Evolutionary conservation across 768 basidiomycete species (phyloP), one percentile per base, ranked within the genome.

Genomic region (Tricholoma bakamatsutake): DNA sequence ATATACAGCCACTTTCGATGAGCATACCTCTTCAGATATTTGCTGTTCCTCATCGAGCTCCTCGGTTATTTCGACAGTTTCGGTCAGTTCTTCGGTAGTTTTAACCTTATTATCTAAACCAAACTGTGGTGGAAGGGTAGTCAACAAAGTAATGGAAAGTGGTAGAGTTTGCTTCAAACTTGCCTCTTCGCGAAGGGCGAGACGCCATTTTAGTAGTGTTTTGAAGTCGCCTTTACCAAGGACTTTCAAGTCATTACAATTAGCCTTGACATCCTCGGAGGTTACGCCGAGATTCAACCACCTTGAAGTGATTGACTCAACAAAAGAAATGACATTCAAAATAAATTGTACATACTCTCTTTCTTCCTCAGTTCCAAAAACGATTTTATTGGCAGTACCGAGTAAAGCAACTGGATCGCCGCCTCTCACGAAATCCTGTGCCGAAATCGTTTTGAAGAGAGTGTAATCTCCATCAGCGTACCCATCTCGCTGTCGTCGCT

Each of bases 141-240:
- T 39, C 2, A 37, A 13, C 37, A 17, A 53, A n/a, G 10, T n/a
- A 35, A 5, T 12, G 21, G 17, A 30, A 33, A 12, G 17, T 11
- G 18, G 24, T 27, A 8, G n/a, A 43, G 28, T n/a, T 18, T 6
- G 18, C 11, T 27, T 48, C 3, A 45, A 24, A 65, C 76, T n/a
- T 53, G 91, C 92, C 79, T 98, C 93, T 71, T 98, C 86, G 28
- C 97, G 87, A 31, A 98, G 75, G 5, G 84, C 82, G 42, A 84
- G 71, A 50, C 97, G 81, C 96, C 96, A 99, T 73, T 88, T 98
- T 56, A 98, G 76, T 53, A 99, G 73, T 8, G 80, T 66, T 69
- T 98, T 98, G 77, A 99, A 99, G 66, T 99, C 97, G 28, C 95
- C 90, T 73, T 98, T 99, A 33, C 97, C 97, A 33, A 99, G 75